Evolutionary conservation across 2,329 filamentous ascomycete genomes (phyloP).

Genomic region (Trichoderma sp.): DNA sequence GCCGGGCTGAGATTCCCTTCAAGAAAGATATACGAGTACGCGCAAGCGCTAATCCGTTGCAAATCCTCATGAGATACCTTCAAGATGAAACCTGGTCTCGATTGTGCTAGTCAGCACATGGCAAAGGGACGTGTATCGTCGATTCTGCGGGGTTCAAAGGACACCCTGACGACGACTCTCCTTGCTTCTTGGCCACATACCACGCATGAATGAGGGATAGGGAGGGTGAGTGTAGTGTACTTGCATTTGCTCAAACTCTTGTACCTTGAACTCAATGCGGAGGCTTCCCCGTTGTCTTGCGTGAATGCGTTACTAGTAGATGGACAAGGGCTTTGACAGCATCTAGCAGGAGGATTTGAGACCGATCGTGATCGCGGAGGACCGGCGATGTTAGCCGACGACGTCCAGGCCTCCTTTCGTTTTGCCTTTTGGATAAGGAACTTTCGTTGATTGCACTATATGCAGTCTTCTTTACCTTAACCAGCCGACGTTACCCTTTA

Average conservation of each 20-base stretch:
- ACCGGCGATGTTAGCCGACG: neutral
- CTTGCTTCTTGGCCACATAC: neutral
- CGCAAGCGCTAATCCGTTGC: neutral
- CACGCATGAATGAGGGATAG: neutral
- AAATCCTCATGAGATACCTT: neutral
- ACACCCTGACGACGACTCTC: neutral
- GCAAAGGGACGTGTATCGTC: neutral
- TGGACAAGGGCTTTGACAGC: neutral
- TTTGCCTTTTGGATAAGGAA: neutral
- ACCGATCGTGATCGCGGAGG: neutral
- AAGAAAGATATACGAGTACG: neutral
- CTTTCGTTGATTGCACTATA: neutral
- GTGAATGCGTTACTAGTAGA: neutral
- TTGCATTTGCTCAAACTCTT: neutral
- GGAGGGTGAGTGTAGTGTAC: slow-evolving; percentile 20
- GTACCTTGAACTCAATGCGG: neutral
- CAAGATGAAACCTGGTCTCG: neutral
- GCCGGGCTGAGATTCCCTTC: neutral
- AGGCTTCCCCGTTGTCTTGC: neutral
- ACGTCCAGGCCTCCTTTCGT: neutral
- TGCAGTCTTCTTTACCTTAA: neutral
- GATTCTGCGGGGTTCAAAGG: neutral
- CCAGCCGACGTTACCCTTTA: neutral
- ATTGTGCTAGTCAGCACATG: neutral
- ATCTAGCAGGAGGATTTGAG: neutral